Evolutionary conservation across 495 filamentous ascomycete species (phyloP).

Genomic region (Apodospora peruviana): DNA sequence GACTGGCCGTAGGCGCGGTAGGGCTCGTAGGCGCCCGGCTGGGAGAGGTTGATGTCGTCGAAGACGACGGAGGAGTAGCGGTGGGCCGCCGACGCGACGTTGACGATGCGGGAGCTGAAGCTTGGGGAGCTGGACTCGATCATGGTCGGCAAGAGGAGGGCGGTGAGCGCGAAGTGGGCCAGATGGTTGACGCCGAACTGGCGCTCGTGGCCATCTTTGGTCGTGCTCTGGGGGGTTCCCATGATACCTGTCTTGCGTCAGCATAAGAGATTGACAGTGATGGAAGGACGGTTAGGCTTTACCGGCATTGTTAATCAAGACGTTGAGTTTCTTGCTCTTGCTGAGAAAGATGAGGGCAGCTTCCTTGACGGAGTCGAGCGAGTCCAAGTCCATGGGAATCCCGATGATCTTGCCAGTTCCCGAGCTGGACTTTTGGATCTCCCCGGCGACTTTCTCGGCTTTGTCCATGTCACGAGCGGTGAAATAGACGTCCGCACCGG

Average conservation of each 20-base stretch:
- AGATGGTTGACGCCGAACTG: slow-evolving; percentile 31
- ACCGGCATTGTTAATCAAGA: slow-evolving; percentile 25
- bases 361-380: slow-evolving; percentile 21
- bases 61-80: neutral
- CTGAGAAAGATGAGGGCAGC: slow-evolving; percentile 16
- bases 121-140: neutral
- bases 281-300: neutral
- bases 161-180: slow-evolving; percentile 3
- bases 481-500: slow-evolving; percentile 44
- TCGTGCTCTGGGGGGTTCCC: slow-evolving; percentile 26
- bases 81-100: slow-evolving; percentile 1
- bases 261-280: neutral
- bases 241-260: slow-evolving; percentile 29
- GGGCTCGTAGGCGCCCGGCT: slow-evolving; percentile 1
- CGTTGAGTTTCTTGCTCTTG: slow-evolving; percentile 16
- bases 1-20: slow-evolving; percentile 2
- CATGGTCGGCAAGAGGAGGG: neutral
- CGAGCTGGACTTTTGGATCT: slow-evolving; percentile 9
- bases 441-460: slow-evolving; percentile 4
- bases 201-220: slow-evolving; percentile 40
- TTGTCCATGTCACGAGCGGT: slow-evolving; percentile 35
- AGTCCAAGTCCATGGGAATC: slow-evolving; percentile 31
- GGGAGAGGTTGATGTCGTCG: slow-evolving; percentile 4
- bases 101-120: slow-evolving; percentile 5
- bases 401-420: slow-evolving; percentile 16